These are phyloP conservation scores for Podospora didyma DNA, from an alignment of 495 filamentous ascomycete genomes.

Conservation along the genomic window DNA sequence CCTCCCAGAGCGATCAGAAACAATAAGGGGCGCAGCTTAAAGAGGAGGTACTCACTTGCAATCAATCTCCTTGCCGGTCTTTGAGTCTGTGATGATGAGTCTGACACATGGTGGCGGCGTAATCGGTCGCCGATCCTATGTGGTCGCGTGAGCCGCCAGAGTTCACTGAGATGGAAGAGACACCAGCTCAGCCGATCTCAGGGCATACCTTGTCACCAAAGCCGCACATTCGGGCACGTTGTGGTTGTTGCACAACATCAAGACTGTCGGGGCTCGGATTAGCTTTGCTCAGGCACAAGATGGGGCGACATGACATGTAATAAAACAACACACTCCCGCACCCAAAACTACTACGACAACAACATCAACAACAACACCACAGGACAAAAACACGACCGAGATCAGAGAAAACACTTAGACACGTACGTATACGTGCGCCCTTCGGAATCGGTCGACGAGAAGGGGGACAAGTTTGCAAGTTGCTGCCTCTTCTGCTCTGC, in stretches of 20 bases:
- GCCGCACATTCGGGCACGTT: conserved; percentile 95
- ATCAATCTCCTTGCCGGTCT: conserved; percentile 81
- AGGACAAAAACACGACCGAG: background rate
- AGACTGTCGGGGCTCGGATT: conserved; percentile 49
- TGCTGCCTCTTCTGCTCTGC: conserved; percentile 27
- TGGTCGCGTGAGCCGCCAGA: conserved; percentile 7
- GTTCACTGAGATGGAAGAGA: background rate
- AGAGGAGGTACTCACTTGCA: conserved; percentile 62
- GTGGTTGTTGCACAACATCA: conserved; percentile 84
- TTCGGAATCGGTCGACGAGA: conserved; percentile 24
- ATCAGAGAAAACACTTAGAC: background rate
- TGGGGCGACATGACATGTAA: background rate
- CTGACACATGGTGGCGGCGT: conserved; percentile 92
- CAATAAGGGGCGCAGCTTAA: too few species aligned
- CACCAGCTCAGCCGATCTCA: conserved; percentile 1
- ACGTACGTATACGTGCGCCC: conserved; percentile 28
- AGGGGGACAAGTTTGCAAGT: conserved; percentile 23
- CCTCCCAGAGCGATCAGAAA: background rate
- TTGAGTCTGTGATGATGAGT: conserved; percentile 73
- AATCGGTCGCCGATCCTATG: conserved; percentile 87
- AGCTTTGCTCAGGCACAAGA: conserved; percentile 3
- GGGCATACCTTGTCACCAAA: conserved; percentile 91
- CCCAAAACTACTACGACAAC: background rate
- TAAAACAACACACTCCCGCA: background rate
- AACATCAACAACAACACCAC: background rate